Base-by-base conservation (phyloP, 306 rosid species). In the Ochetophila trinervis region DNA sequence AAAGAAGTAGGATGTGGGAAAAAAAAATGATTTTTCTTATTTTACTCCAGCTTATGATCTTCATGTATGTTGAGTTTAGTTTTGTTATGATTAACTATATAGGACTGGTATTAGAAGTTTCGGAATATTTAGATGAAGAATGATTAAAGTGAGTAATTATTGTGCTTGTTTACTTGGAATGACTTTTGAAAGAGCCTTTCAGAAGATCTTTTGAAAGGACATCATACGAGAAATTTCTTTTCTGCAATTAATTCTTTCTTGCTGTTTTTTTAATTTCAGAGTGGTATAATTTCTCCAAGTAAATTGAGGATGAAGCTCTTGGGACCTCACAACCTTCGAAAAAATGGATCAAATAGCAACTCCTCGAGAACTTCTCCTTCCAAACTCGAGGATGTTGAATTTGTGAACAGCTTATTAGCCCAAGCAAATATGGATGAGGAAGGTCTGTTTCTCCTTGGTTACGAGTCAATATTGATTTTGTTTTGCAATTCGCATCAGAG, bases 361-460 rank as follows among this genome's bases (percentile, higher is more conserved):
- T 92, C 98, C 53, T 79, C 96, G 18, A 89, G 98, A 84, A 89
- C 96, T 58, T 92, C 98, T 44, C 98, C 98, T 69, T 78, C 98
- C 32, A 87, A 83, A 77, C 57, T 82, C 68, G 91, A 77, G 9
- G 91, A 92, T 74, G 35, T 89, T 23, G 96, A 89, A 47, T 87
- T 82, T 79, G 86, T 81, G 57, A 81, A 86, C 66, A 78, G 93
- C 85, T 82, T 92, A 66, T 80, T 92, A 51, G 57, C 70, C 62
- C 65, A 84, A 15, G 62, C 79, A 34, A 60, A 48, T 69, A 90
- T 77, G 50, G 84, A 84, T 22, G 92, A 85, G 57, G 91, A 88
- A 89, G 98, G 98, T 89, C 0, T 36, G 75, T 47, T 35, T 64
- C 60, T 60, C 62, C 19, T 53, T 30, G 17, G 48, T 50, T 13